Base-by-base conservation (phyloP, 768 basidiomycete species). In the Boletales sp. region DNA sequence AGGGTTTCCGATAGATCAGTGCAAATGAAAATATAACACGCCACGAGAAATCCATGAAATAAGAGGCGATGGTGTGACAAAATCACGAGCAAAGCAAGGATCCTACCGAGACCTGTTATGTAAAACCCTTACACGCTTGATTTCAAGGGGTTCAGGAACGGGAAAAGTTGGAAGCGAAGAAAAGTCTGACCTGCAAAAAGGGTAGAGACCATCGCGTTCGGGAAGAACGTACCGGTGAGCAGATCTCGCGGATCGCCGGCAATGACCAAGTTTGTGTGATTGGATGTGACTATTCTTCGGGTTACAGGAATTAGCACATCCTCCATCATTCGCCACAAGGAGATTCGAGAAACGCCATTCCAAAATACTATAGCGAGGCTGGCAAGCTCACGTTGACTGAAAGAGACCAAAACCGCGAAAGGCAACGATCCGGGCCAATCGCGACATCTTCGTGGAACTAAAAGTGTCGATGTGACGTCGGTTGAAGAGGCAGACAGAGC, bases 1-100 rank as follows among this genome's bases (percentile, higher is more conserved):
- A 94, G 70, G 14, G 92, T 72, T 65, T 94, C 90, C 9, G 89
- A 87, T 31, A 91, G 72, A 63, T 90, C 89, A 7, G 88, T 90
- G 12, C 82, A 79, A 24, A 89, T 77, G 59, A 91, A 84, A 45
- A 85, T 86, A 7, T 86, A 64, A 27, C 24, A 27, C 24, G 24
- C 24, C 7, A 61, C 67, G 17, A 86, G 63, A 30, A 50, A 52
- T 87, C 83, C 79, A 59, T 87, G 76, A 13, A 90, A 69, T 8
- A 86, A 68, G 21, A 85, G 66, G 7, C 87, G 81, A 60, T 77
- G 83, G 51, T 87, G 82, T 11, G 75, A 75, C 18, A 31, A 19
- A 11, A 30, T 43, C 24, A 10, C 37, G 42, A 5, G 19, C 68
- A 27, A 27, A 5, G 19, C 68, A 27, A 27, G 24, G 24, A 27